Conservation (phyloP, 2,329 filamentous ascomycete genomes). For the Fusarium ramigenum region DNA sequence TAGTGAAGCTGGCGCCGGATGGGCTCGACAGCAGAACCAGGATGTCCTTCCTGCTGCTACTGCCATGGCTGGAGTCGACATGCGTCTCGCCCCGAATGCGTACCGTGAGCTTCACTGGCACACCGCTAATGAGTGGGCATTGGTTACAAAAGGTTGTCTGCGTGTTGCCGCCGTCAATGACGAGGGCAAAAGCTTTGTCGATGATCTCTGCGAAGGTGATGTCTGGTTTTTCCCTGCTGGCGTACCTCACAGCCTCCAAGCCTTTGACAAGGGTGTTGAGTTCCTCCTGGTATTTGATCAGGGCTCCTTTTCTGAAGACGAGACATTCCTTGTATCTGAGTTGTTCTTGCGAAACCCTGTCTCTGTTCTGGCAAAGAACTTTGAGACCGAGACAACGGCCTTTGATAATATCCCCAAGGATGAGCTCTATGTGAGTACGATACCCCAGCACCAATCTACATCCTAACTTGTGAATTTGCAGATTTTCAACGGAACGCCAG, state of each 20-base stretch:
- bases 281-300: slow-evolving; percentile 12
- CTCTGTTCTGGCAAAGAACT: slow-evolving; percentile 19
- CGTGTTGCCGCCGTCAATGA: slow-evolving; percentile 7
- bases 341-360: slow-evolving; percentile 8
- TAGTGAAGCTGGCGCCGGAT: slow-evolving; percentile 3
- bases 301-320: slow-evolving; percentile 7
- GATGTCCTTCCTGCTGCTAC: slow-evolving; percentile 1
- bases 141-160: slow-evolving; percentile 10
- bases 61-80: slow-evolving; percentile 13
- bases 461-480: rapidly evolving
- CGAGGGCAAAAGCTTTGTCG: slow-evolving; percentile 8
- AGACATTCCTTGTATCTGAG: slow-evolving; percentile 16
- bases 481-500: slow-evolving; percentile 18
- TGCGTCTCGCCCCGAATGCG: slow-evolving; percentile 5
- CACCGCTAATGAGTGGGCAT: not conserved
- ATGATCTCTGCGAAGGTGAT: slow-evolving; percentile 6
- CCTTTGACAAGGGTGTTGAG: slow-evolving; percentile 1
- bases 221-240: slow-evolving; percentile 20
- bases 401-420: slow-evolving; percentile 12
- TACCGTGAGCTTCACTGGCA: slow-evolving; percentile 19
- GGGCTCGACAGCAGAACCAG: slow-evolving; percentile 14
- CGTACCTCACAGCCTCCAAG: slow-evolving; percentile 11
- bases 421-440: slow-evolving; percentile 3
- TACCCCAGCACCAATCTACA: rapidly evolving
- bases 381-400: slow-evolving; percentile 9